Conservation (phyloP, 305 asterid genomes). For the Solanum hybrid region DNA sequence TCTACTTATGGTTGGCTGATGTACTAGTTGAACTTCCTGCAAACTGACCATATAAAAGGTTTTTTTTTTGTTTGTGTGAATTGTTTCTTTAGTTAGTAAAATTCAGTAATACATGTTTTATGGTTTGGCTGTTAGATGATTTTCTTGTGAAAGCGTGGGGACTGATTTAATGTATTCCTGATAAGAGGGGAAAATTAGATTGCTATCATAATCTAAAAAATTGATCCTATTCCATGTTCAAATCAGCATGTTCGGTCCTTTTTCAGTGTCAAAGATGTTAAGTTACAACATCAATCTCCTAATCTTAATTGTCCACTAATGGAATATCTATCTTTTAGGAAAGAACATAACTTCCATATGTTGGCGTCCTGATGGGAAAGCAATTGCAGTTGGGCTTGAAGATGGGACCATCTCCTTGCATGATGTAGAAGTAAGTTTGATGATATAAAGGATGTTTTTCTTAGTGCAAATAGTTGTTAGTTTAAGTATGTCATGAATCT, state of each 20-base stretch:
- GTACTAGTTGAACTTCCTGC: background rate
- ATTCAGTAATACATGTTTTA: background rate
- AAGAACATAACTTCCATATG: slow-evolving; percentile 77
- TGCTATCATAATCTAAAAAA: background rate
- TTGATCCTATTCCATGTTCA: background rate
- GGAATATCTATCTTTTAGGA: slow-evolving; percentile 25
- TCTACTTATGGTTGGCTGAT: background rate
- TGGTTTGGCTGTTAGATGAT: background rate
- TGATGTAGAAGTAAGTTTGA: slow-evolving; percentile 80
- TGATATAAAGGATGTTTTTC: slow-evolving; percentile 1
- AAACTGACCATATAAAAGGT: background rate
- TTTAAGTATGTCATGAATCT: background rate
- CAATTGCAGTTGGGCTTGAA: slow-evolving; percentile 83
- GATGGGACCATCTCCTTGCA: slow-evolving; percentile 83
- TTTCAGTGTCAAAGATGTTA: background rate
- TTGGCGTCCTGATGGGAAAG: slow-evolving; percentile 99
- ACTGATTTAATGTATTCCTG: background rate
- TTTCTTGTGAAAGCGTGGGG: background rate
- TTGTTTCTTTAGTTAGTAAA: background rate
- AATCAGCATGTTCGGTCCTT: background rate
- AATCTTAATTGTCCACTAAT: background rate
- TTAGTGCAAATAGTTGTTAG: background rate
- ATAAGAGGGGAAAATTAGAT: background rate
- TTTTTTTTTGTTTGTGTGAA: background rate
- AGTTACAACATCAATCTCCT: background rate